Conservation (phyloP, 2,329 filamentous ascomycete genomes). For the Phialemoniopsis sp. region DNA sequence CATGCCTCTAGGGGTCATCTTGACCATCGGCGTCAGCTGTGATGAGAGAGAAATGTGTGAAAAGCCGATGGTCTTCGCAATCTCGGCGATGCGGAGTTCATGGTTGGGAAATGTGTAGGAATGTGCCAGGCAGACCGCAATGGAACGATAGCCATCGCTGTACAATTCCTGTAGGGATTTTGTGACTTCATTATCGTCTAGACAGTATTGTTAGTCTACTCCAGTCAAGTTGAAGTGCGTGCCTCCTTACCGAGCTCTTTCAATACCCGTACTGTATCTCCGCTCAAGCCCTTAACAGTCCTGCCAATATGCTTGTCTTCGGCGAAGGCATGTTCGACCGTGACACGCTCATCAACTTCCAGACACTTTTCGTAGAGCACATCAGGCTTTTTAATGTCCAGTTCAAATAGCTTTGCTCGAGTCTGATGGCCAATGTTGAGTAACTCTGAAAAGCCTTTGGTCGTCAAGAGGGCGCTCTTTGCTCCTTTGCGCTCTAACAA, state of each 20-base stretch:
- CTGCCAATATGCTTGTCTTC: neutral
- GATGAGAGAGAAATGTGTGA: conserved; percentile 64
- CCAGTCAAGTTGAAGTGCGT: too few species aligned
- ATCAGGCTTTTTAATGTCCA: conserved; percentile 6
- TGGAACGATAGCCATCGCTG: too few species aligned
- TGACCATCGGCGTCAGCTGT: conserved; percentile 71
- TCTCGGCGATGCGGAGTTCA: conserved; percentile 57
- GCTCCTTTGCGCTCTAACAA: conserved; percentile 10
- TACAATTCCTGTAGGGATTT: too few species aligned
- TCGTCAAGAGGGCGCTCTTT: conserved; percentile 8
- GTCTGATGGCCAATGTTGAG: conserved; percentile 10
- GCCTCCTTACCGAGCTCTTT: conserved; percentile 51
- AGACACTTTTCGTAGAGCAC: conserved; percentile 10
- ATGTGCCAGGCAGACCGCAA: conserved; percentile 69
- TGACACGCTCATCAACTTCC: conserved; percentile 10
- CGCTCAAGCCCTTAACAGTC: conserved; percentile 59
- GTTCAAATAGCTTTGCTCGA: conserved; percentile 10
- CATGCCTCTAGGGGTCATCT: conserved; percentile 64
- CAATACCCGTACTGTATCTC: conserved; percentile 63
- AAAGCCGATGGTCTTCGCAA: conserved; percentile 64
- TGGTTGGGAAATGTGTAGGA: conserved; percentile 67
- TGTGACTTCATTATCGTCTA: conserved; percentile 50
- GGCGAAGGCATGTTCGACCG: conserved; percentile 7
- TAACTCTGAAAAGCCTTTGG: conserved; percentile 10
- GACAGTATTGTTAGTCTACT: too few species aligned